A percentile compares a stretch with the other conserved stretches of the same genome.
phyloP scores from a whole-genome alignment of 257 asterid genomes.

The Coffea eugenioides region DNA sequence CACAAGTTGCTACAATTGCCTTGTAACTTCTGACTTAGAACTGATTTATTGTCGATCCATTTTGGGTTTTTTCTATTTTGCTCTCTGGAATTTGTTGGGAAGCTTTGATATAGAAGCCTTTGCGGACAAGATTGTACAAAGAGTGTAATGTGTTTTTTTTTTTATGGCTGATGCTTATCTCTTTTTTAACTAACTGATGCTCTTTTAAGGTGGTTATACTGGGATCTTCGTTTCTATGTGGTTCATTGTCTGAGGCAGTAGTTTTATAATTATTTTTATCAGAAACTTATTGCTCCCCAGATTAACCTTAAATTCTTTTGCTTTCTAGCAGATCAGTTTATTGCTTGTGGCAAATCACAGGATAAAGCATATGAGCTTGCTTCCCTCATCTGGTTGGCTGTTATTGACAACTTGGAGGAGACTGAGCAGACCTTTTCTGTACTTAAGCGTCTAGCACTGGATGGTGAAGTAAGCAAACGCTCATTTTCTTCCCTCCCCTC shows the following conservation, averaged over 20 bases:
- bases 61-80: not conserved
- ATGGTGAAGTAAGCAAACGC: constrained; percentile 59
- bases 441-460: constrained; percentile 64
- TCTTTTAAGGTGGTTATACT: not conserved
- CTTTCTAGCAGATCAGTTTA: constrained; percentile 62
- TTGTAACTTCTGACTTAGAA: not conserved
- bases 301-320: constrained; percentile 12
- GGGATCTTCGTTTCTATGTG: not conserved
- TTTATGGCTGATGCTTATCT: not conserved
- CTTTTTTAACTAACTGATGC: not conserved
- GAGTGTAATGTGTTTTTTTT: not conserved
- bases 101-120: not conserved
- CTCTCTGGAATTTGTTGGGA: not conserved
- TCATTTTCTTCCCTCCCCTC: not conserved
- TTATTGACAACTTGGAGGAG: constrained; percentile 70
- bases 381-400: constrained; percentile 71
- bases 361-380: constrained; percentile 69
- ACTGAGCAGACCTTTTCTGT: constrained; percentile 51
- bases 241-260: not conserved
- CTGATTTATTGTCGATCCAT: not conserved
- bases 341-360: constrained; percentile 70
- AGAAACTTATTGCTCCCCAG: not conserved
- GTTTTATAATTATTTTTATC: not conserved
- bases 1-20: no score
- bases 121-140: not conserved